Evolutionary conservation across 306 rosid species (phyloP).

Genomic region (Psophocarpus tetragonolobus): DNA sequence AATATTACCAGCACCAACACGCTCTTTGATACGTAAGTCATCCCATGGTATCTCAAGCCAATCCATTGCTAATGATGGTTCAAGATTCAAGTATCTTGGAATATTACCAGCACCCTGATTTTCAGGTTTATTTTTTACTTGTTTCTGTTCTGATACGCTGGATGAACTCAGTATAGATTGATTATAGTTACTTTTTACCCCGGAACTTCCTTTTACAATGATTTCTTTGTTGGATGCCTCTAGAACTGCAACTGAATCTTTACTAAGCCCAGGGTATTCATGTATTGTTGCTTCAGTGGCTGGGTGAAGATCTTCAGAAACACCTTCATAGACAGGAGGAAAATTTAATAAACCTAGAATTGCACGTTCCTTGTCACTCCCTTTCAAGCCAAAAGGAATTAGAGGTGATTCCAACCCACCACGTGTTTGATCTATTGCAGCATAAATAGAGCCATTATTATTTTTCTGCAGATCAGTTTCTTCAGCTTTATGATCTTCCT

Average conservation of each 20-base stretch:
- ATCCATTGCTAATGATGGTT: conserved; percentile 99
- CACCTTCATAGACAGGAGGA: conserved; percentile 46
- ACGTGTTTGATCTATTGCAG: conserved; percentile 47
- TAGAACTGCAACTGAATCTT: conserved; percentile 42
- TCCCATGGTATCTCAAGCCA: conserved; percentile 99
- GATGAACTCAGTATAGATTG: conserved; percentile 37
- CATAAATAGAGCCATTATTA: conserved; percentile 34
- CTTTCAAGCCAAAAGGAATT: conserved; percentile 48
- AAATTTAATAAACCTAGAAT: conserved; percentile 43
- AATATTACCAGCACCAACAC: conserved; percentile 92
- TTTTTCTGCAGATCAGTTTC: conserved; percentile 41
- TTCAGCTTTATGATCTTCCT: conserved; percentile 42
- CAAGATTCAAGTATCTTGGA: conserved; percentile 75
- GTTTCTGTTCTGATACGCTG: conserved; percentile 46
- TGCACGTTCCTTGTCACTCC: conserved; percentile 34
- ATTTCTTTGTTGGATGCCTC: conserved; percentile 43
- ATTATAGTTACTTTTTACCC: conserved; percentile 33
- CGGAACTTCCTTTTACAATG: conserved; percentile 45
- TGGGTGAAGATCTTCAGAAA: conserved; percentile 45
- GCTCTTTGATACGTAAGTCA: conserved; percentile 84
- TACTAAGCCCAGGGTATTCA: conserved; percentile 40
- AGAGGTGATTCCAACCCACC: conserved; percentile 46
- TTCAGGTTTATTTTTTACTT: conserved; percentile 46
- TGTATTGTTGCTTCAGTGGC: conserved; percentile 38
- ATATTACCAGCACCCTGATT: conserved; percentile 48